These are phyloP conservation scores for Closterium sp. DNA, from an alignment of 139 green algal genomes.

Conservation along the genomic window DNA sequence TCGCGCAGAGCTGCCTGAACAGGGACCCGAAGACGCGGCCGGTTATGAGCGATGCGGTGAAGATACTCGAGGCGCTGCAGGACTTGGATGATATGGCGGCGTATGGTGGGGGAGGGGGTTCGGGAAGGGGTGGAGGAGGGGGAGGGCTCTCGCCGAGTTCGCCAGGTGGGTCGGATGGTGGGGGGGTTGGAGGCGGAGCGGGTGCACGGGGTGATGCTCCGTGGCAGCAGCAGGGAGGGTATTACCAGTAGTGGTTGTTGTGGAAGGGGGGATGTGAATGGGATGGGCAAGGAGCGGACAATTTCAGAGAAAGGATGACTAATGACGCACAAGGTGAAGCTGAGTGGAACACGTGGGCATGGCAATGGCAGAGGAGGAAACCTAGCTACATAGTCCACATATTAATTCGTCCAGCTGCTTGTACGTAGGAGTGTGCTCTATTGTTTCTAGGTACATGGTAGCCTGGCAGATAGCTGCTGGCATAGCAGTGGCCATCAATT, in stretches of 20 bases:
- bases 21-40: conserved; percentile 34
- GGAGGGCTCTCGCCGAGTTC: background rate
- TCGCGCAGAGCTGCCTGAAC: conserved; percentile 46
- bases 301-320: background rate
- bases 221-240: background rate
- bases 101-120: background rate
- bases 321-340: background rate
- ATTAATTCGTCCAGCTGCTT: background rate
- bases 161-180: background rate
- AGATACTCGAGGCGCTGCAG: conserved; percentile 30
- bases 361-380: too few relatives aligned
- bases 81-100: conserved; percentile 21
- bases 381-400: too few relatives aligned
- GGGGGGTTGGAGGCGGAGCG: too few relatives aligned
- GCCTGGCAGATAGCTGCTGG: background rate
- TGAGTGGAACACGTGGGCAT: too few relatives aligned
- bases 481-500: background rate
- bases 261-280: background rate
- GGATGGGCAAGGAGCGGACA: background rate
- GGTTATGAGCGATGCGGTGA: conserved; percentile 48
- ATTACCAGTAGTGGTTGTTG: background rate
- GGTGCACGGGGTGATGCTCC: background rate
- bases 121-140: background rate
- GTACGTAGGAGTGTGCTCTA: too few relatives aligned
- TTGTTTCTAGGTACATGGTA: too few relatives aligned